Evolutionary conservation across 495 filamentous ascomycete species (phyloP), one percentile per base, ranked within the genome.

Genomic region (Aspergillus sparsus): DNA sequence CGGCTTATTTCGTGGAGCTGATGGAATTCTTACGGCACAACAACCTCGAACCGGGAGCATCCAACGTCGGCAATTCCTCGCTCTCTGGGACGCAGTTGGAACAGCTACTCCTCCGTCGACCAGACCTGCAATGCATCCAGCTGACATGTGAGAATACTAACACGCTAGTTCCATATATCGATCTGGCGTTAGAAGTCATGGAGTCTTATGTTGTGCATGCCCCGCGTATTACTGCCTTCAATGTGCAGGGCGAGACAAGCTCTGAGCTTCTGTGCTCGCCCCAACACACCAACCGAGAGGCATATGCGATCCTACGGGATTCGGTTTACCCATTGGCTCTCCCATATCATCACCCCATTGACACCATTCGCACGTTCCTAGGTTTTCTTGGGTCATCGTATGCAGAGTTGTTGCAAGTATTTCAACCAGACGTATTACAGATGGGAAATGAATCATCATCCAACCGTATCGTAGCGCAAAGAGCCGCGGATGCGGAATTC

Each of bases 61-160:
- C 21, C 21, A 27, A 27, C 21, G 10, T 31, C 49, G 49, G 31
- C n/a, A 13, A 27, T 7, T 7, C 16, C 16, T 10, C 8, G 2
- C 27, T 52, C 21, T 27, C 21, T 3, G 21, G 21, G 21, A 27
- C 21, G 21, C 21, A 27, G 3, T 31, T 32, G 2, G 49, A 52
- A 12, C 31, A 34, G 31, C 31, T 52, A 9, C 12, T 34, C 10
- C 11, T 13, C 10, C 49, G 49, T 12, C 49, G 49, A 3, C 31
- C 49, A 7, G 49, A 52, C 49, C 49, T 52, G 7, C 7, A 7
- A 6, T 11, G 10, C 3, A 15, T 52, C 10, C 49, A 52, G 49
- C 49, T 52, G 18, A 32, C 49, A 10, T 52, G 49, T 16, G 49
- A 10, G 18, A 52, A 52, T 8, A 34, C 49, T 3, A 52, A 52